A percentile compares a stretch with the other conserved stretches of the same genome.
phyloP scores from a whole-genome alignment of 1,139 yeast genomes.

The Taphrina flavorubra region DNA sequence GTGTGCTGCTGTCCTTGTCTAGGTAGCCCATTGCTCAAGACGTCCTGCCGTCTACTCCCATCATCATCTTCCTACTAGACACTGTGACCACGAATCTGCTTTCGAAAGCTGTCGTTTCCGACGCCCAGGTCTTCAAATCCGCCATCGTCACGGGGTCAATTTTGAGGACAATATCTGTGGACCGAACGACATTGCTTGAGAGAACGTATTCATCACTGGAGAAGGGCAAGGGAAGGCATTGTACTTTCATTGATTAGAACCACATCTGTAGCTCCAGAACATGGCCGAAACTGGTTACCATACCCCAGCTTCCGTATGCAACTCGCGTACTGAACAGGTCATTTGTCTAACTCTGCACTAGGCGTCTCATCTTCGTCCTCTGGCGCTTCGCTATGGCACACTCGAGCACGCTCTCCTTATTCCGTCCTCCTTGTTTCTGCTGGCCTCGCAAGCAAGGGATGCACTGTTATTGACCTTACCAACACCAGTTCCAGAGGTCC shows the following conservation, averaged over 20 bases:
- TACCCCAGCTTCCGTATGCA: constrained; percentile 32
- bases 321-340: neutral
- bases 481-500: constrained; percentile 78
- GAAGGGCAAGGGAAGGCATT: no score
- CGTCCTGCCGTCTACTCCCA: no score
- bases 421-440: constrained; percentile 78
- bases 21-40: no score
- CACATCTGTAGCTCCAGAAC: neutral
- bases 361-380: constrained; percentile 67
- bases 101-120: neutral
- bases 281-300: constrained; percentile 40
- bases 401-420: constrained; percentile 87
- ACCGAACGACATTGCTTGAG: neutral
- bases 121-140: constrained; percentile 18
- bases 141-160: constrained; percentile 11
- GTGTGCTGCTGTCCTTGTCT: neutral
- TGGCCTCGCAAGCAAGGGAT: constrained; percentile 85
- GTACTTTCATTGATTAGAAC: no score
- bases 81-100: no score
- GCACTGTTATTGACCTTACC: constrained; percentile 82
- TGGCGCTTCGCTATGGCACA: constrained; percentile 80
- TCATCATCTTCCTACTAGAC: no score
- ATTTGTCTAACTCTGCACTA: constrained; percentile 46
- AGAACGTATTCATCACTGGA: neutral
- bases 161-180: constrained; percentile 7